Evolutionary conservation across 768 basidiomycete species (phyloP).

Genomic region (Heimioporus sp.): DNA sequence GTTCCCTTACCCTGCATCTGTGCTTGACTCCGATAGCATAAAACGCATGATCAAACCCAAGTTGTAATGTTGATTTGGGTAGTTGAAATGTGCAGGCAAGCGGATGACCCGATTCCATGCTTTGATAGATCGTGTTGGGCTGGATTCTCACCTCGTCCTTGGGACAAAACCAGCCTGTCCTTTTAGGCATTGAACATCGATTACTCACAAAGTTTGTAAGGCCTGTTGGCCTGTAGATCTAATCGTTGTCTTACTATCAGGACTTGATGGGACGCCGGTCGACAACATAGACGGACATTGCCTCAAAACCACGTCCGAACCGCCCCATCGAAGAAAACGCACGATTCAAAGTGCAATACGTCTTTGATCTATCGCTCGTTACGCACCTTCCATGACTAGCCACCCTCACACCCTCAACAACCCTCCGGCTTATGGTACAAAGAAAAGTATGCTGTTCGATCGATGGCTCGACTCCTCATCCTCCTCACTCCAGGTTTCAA

Average conservation of each 20-base stretch:
- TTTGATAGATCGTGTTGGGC: no score
- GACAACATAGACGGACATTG: slow-evolving; percentile 12
- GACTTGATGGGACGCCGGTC: no score
- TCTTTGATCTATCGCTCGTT: no score
- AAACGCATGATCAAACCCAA: slow-evolving; percentile 49
- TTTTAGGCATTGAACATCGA: no score
- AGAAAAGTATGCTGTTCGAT: slow-evolving; percentile 22
- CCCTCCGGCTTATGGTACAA: slow-evolving; percentile 26
- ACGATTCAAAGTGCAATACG: slow-evolving; percentile 22
- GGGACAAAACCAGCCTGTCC: not conserved
- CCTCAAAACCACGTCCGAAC: slow-evolving; percentile 9
- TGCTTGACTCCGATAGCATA: slow-evolving; percentile 58
- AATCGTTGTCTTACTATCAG: no score
- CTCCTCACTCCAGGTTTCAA: slow-evolving; percentile 23
- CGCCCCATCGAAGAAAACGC: slow-evolving; percentile 18
- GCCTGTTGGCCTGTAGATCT: no score
- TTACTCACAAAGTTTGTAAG: no score
- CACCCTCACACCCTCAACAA: slow-evolving; percentile 12
- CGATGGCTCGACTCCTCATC: not conserved
- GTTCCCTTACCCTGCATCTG: slow-evolving; percentile 61
- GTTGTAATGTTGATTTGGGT: slow-evolving; percentile 17
- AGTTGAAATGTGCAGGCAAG: not conserved
- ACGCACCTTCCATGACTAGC: not conserved
- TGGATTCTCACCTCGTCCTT: no score
- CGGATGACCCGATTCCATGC: no score